Base-by-base conservation (phyloP, 169 alveolate genomes). In the Plasmodium inui region DNA sequence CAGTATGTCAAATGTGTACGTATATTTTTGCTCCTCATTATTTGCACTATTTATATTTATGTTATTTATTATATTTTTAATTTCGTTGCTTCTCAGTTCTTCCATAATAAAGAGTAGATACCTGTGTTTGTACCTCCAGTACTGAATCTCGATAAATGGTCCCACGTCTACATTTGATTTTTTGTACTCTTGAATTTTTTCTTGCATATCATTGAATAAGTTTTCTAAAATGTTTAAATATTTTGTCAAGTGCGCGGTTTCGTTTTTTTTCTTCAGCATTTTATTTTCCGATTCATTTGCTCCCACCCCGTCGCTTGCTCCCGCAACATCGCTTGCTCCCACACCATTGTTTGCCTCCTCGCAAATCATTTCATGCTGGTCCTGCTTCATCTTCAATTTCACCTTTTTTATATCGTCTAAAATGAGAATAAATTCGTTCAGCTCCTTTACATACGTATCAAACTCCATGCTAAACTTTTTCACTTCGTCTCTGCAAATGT, bases 61-160 rank as follows among this genome's bases (percentile, higher is more conserved):
- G 83, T 91, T 91, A 82, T 91, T 78, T 53, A 91, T 91, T 71
- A 91, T 91, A 37, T 82, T 91, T 70, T 91, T 91, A 46, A 91
- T 82, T 91, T 91, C 95, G 28, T 82, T 82, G 76, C 95, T 91
- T 82, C 74, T 91, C 80, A 91, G 83, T 70, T 91, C 95, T 91
- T 91, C 95, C 10, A 91, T 91, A 19, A 91, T 91, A 32, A 91
- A 91, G 55, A 91, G 74, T 91, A 91, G 83, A 53, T 91, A 91
- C 44, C 95, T 67, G 39, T 91, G 95, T 81, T 91, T 91, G 70
- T 91, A 91, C 76, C 95, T 91, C 95, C 95, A 91, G 67, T 91
- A 91, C 39, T 91, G 95, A 14, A 91, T 91, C 55, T 91, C 95
- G 8, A 91, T 80, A 46, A 81, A 91, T 70, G 95, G 95, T 2